Evolutionary conservation across 805 yeast species (phyloP), one percentile per base, ranked within the genome.

Genomic region (Kodamaea jinghongensis): DNA sequence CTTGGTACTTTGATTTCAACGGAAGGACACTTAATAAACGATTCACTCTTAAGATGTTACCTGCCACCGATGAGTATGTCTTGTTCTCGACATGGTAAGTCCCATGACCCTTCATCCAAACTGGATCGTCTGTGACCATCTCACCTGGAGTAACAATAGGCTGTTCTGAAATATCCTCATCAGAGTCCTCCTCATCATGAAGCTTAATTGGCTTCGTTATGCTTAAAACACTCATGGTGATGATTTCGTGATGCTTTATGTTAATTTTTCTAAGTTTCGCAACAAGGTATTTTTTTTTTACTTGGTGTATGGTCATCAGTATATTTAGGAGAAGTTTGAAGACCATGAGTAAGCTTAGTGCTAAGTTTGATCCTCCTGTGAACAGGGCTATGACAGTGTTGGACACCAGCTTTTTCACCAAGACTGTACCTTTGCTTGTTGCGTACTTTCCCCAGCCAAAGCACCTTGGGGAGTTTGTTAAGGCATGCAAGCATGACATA

Each of bases 61-160:
- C 99, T 0, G 96, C 96, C 5, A 91, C 96, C 0, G 97, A 83
- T 2, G 96, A 83, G 59, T 78, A 88, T 0, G 96, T 88, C 50
- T 75, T 70, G 48, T 83, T 83, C 25, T 79, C 80, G 28, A 84
- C 65, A 49, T 82, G 78, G 59, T 88, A 93, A 0, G 98, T 93
- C 4, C 99, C 99, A 56, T 91, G 99, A 22, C 99, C 99, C 56
- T 95, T 78, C 99, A 93, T 93, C 97, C 98, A 93, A 2, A 83
- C 75, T 5, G 96, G 86, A 55, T 93, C 98, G 50, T 86, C 93
- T 0, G 98, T 93, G n/a, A 93, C 86, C 36, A 90, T 66, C 58
- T 93, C 97, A 7, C 99, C 99, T 0, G 99, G 99, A 1, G 97
- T 88, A 13, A 91, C 96, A 7, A 93, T 60, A 31, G 54, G 45